Percentiles rank a stretch among this genome's conserved stretches.
phyloP scores from a whole-genome alignment of 2,329 filamentous ascomycete genomes.

The Penicillium sp. region DNA sequence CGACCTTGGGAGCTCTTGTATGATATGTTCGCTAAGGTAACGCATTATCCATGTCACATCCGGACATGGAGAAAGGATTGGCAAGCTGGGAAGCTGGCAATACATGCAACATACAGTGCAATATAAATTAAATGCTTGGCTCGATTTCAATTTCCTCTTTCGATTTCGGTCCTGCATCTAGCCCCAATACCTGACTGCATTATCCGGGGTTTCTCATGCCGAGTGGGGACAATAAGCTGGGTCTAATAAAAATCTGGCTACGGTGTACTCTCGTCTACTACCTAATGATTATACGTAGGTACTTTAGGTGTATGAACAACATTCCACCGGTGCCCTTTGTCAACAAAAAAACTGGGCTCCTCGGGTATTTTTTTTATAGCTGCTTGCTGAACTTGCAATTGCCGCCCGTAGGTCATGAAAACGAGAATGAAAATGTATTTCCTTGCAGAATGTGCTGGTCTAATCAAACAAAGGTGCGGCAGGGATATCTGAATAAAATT shows the following conservation, averaged over 20 bases:
- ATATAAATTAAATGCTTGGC: background rate
- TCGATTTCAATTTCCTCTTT: background rate
- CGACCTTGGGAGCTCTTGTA: background rate
- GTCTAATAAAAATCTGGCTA: background rate
- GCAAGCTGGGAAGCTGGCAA: background rate
- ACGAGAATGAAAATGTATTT: background rate
- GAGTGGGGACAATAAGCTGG: background rate
- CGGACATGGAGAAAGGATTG: background rate
- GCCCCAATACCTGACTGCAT: background rate
- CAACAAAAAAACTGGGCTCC: background rate
- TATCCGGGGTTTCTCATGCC: background rate
- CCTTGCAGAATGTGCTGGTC: slow-evolving; percentile 7
- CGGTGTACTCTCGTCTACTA: background rate
- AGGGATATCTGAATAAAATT: slow-evolving; percentile 40
- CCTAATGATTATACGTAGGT: background rate
- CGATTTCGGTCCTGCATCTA: background rate
- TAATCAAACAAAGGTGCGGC: slow-evolving; percentile 46
- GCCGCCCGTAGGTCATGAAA: background rate
- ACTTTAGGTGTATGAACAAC: background rate
- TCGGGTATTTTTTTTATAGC: background rate
- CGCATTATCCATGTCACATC: background rate
- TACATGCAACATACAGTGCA: background rate
- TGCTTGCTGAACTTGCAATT: background rate
- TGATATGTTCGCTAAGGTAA: background rate
- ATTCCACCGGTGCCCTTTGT: background rate